Evolutionary conservation across 345 rosid genomes (phyloP), one percentile per base, ranked within the genome.

Genomic region (Tarenaya hassleriana): DNA sequence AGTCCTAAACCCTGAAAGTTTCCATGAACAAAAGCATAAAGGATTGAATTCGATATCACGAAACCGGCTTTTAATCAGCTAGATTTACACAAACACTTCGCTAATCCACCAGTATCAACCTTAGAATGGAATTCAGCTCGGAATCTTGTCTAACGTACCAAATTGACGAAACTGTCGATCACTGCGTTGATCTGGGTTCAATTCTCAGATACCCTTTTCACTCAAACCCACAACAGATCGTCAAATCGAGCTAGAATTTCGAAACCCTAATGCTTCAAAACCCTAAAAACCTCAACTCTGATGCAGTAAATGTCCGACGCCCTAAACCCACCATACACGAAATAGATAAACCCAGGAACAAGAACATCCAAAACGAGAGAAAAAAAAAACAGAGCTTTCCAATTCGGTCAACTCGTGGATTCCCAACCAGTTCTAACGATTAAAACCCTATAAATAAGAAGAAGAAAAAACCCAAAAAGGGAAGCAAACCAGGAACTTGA

Each of bases 401-500:
- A 5, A 10, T 21, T 55, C 55, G 55, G 47, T 39, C 7, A 8
- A 16, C 52, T 21, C 39, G 34, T 35, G 34, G 31, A 18, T 3
- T 13, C 37, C 8, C 34, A 27, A 44, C 8, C 11, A 52, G 38
- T 52, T 61, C 1, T n/a, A n/a, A n/a, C n/a, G n/a, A n/a, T n/a
- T n/a, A n/a, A n/a, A n/a, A n/a, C n/a, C n/a, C n/a, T n/a, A n/a
- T n/a, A n/a, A n/a, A n/a, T n/a, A n/a, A n/a, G n/a, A 24, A 24
- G 29, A 5, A 34, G 33, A 50, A 63, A 64, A 53, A 47, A 42
- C 59, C 63, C 54, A 52, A 37, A 38, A 65, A 19, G 44, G 29
- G 55, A 58, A 49, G 54, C 16, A 45, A n/a, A 44, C 64, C 70
- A 56, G 35, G 35, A 45, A 41, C 34, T 34, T 52, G 53, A 57